These are phyloP conservation scores for Astraeus odoratus DNA, from an alignment of 768 basidiomycete genomes.

Conservation along the genomic window DNA sequence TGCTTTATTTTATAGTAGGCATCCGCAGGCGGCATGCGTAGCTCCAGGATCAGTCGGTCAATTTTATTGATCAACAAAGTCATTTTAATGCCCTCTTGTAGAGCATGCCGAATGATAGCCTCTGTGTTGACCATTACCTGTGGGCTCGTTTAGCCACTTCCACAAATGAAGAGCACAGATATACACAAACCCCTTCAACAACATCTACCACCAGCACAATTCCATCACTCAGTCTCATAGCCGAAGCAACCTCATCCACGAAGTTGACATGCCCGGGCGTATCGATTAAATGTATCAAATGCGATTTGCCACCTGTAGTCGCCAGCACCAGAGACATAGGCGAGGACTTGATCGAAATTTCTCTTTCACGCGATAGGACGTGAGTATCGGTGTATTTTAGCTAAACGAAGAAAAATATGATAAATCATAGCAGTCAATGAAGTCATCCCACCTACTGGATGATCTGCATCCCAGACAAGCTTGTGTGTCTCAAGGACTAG, in stretches of 20 bases:
- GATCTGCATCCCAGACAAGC: slow-evolving; percentile 87
- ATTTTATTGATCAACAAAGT: slow-evolving; percentile 97
- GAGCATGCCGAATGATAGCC: slow-evolving; percentile 77
- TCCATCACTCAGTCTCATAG: slow-evolving; percentile 84
- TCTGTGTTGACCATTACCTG: slow-evolving; percentile 94
- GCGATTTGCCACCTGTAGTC: slow-evolving; percentile 84
- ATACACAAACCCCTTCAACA: slow-evolving; percentile 82
- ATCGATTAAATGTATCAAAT: slow-evolving; percentile 89
- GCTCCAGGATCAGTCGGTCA: slow-evolving; percentile 92
- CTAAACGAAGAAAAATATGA: slow-evolving; percentile 36
- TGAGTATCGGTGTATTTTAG: slow-evolving; percentile 96
- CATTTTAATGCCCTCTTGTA: slow-evolving; percentile 85
- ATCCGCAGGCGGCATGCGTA: slow-evolving; percentile 91
- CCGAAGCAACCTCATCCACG: slow-evolving; percentile 91
- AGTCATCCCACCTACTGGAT: slow-evolving; percentile 50
- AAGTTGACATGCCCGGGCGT: slow-evolving; percentile 99
- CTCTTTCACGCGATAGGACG: slow-evolving; percentile 77
- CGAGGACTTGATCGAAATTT: slow-evolving; percentile 93
- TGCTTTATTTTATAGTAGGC: slow-evolving; percentile 99
- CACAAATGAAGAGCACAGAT: slow-evolving; percentile 1
- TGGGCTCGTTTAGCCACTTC: slow-evolving; percentile 10
- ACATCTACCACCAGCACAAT: slow-evolving; percentile 93
- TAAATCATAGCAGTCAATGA: slow-evolving; percentile 9
- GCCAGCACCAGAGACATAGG: slow-evolving; percentile 91
- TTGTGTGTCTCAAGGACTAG: slow-evolving; percentile 95